These are phyloP conservation scores for Diaporthe sp. DNA, from an alignment of 2,329 filamentous ascomycete genomes.

Conservation along the genomic window DNA sequence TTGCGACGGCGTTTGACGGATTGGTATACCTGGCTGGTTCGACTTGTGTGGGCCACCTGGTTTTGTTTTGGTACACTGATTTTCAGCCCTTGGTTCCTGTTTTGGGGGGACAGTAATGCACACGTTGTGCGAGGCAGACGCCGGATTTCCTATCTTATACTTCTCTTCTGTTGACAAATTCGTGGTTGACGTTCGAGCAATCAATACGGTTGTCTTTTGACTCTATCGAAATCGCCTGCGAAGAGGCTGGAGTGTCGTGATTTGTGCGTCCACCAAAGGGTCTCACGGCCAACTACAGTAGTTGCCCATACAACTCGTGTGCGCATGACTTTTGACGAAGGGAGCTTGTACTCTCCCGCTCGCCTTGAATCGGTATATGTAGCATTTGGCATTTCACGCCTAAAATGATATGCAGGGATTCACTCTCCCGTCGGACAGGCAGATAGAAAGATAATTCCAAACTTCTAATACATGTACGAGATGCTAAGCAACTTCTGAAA, in stretches of 20 bases:
- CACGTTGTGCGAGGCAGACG: conserved; percentile 21
- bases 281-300: neutral
- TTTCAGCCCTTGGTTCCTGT: neutral
- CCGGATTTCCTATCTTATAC: conserved; percentile 18
- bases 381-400: neutral
- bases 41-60: neutral
- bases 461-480: neutral
- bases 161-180: conserved; percentile 10
- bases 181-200: neutral
- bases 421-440: neutral
- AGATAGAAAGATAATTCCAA: neutral
- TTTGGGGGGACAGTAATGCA: conserved; percentile 8
- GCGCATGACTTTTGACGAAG: neutral
- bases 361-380: neutral
- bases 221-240: too few relatives aligned
- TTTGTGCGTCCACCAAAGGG: too few relatives aligned
- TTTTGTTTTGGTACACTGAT: neutral
- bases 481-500: neutral
- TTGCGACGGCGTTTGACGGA: conserved; percentile 37
- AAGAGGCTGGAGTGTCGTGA: neutral
- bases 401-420: neutral
- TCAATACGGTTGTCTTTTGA: conserved; percentile 2
- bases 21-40: neutral
- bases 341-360: rapidly evolving
- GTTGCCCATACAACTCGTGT: too few relatives aligned